Evolutionary conservation across 768 basidiomycete species (phyloP), one percentile per base, ranked within the genome.

Genomic region (Harrya chromipes): DNA sequence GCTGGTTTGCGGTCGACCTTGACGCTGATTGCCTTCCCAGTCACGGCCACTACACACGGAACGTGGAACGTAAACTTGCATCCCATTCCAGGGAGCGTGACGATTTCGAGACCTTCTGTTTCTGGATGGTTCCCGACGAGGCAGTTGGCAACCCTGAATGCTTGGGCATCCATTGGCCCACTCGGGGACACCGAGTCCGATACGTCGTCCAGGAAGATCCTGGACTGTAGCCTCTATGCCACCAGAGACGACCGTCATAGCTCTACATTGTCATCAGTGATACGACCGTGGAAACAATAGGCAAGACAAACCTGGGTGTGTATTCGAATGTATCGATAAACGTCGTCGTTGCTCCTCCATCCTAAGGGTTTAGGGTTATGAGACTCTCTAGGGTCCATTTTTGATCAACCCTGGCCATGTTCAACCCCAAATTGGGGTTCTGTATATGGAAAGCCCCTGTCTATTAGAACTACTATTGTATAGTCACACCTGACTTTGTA

Each of bases 91-190:
- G 77, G 72, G 1, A 79, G 63, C 4, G 76, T 64, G 42, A 80
- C 57, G 8, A 81, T 68, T 60, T 88, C 86, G 6, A 88, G 55
- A 0, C 71, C 79, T 60, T 86, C 85, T 0, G 65, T 77, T 9
- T 61, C 71, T 2, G 61, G 55, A 0, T 64, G 48, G 59, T 87
- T 88, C 4, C 79, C 79, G 5, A 76, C 81, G 13, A 88, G 67
- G 31, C 79, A 53, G 56, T 87, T 86, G 9, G 78, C 85, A 1
- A 72, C 68, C 21, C 73, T 63, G 62, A 83, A 80, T 0, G 84
- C 79, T 10, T 79, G 59, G 10, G 71, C 50, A 57, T 88, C 86
- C 79, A 84, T 82, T 0, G 84, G 80, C 0, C 85, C 85, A 50
- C 80, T 78, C 13, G 68, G 72, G 0, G 86, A 85, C 3, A 2